Conservation (phyloP, 2,329 filamentous ascomycete genomes). For the Trichoderma hamatum region DNA sequence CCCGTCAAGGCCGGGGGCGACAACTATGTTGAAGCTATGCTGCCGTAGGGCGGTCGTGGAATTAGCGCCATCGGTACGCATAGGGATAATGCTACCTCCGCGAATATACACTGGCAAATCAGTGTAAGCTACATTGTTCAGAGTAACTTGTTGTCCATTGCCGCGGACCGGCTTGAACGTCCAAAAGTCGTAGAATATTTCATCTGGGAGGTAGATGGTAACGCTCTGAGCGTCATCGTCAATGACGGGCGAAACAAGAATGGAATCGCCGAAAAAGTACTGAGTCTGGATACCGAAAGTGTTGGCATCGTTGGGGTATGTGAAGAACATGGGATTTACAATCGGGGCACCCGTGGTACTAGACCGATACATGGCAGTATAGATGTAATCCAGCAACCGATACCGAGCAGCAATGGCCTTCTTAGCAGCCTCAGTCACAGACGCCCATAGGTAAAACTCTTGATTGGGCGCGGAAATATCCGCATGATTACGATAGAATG, state of each 20-base stretch:
- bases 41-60: constrained; percentile 66
- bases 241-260: constrained; percentile 54
- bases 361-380: constrained; percentile 69
- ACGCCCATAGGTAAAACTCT: constrained; percentile 70
- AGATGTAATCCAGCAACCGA: constrained; percentile 74
- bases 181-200: constrained; percentile 57
- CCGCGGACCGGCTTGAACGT: constrained; percentile 50
- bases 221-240: constrained; percentile 49
- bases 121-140: constrained; percentile 44
- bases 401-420: constrained; percentile 73
- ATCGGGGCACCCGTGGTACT: constrained; percentile 63
- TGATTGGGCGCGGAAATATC: constrained; percentile 50
- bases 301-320: constrained; percentile 59
- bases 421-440: constrained; percentile 64
- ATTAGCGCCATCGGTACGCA: constrained; percentile 59
- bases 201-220: constrained; percentile 53
- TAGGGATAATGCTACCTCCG: constrained; percentile 65
- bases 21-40: constrained; percentile 69
- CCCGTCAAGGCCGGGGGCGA: constrained; percentile 66
- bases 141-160: constrained; percentile 40
- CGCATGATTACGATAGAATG: constrained; percentile 74
- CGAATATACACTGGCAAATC: constrained; percentile 68
- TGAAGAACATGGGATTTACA: constrained; percentile 71
- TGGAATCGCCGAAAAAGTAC: constrained; percentile 53
- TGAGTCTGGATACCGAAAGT: constrained; percentile 52